Evolutionary conservation across 768 basidiomycete genomes (phyloP).

Genomic region (Tubosaeta sp.): DNA sequence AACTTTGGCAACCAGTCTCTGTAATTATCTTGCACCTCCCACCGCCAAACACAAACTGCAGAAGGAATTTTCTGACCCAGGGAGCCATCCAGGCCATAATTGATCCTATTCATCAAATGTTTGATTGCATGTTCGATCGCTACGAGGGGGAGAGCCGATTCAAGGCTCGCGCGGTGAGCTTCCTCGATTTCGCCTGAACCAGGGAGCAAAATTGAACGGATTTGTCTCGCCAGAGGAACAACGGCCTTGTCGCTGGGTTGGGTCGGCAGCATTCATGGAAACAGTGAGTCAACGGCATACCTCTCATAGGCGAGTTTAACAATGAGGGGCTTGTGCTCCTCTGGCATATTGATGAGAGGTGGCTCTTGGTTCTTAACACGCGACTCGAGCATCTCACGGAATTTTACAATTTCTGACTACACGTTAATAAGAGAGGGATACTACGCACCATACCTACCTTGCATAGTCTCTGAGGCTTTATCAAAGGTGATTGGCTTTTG

Average conservation of each 20-base stretch:
- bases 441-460: slow-evolving; percentile 45
- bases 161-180: slow-evolving; percentile 29
- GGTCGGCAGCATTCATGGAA: slow-evolving; percentile 8
- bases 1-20: slow-evolving; percentile 65
- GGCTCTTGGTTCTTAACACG: slow-evolving; percentile 43
- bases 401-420: slow-evolving; percentile 64
- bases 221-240: slow-evolving; percentile 56
- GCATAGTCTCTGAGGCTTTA: slow-evolving; percentile 77
- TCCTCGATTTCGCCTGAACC: slow-evolving; percentile 53
- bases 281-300: slow-evolving; percentile 35
- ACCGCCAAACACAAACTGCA: slow-evolving; percentile 74
- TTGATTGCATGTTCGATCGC: slow-evolving; percentile 65
- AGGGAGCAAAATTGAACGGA: slow-evolving; percentile 67
- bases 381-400: slow-evolving; percentile 66
- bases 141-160: slow-evolving; percentile 38
- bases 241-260: slow-evolving; percentile 66
- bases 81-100: slow-evolving; percentile 70
- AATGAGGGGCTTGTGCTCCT: slow-evolving; percentile 68
- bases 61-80: slow-evolving; percentile 53
- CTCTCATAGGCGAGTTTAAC: slow-evolving; percentile 86
- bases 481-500: slow-evolving; percentile 74
- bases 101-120: slow-evolving; percentile 58
- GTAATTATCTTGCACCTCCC: slow-evolving; percentile 69
- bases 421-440: slow-evolving; percentile 1
- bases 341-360: slow-evolving; percentile 57